These are phyloP conservation scores for Citrus australasica DNA, from an alignment of 345 rosid species.

Conservation along the genomic window DNA sequence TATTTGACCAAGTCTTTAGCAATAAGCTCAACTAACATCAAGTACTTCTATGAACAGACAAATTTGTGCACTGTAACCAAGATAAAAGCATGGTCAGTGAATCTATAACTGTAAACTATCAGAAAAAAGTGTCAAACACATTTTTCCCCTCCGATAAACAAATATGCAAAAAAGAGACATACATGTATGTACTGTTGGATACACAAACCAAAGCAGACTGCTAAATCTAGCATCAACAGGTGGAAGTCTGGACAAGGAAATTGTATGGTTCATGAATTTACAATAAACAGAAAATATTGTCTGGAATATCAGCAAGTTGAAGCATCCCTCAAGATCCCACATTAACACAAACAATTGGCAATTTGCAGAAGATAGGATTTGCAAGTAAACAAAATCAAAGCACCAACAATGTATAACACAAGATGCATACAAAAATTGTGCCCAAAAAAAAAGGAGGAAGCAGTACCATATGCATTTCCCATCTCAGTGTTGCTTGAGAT, in stretches of 20 bases:
- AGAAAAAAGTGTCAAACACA: not conserved
- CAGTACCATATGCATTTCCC: constrained; percentile 97
- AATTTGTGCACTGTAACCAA: not conserved
- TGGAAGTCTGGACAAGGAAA: not conserved
- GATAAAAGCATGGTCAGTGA: not conserved
- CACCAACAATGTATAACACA: not conserved
- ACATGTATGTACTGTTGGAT: not conserved
- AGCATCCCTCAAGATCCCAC: not conserved
- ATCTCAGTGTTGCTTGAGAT: constrained; percentile 82
- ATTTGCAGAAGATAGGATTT: not conserved
- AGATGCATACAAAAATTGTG: not conserved
- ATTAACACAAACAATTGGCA: not conserved
- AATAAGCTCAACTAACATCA: not conserved
- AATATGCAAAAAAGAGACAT: not conserved
- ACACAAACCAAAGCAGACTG: not conserved
- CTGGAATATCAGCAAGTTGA: not conserved
- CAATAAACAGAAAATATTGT: not conserved
- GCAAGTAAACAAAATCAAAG: not conserved
- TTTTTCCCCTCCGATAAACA: not conserved
- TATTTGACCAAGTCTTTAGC: not conserved
- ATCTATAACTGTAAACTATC: not conserved
- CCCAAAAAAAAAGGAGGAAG: constrained; percentile 13
- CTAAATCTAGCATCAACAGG: not conserved
- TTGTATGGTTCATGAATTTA: too few relatives aligned
- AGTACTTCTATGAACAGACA: not conserved